These are phyloP conservation scores for Metarhizium album DNA, from an alignment of 2,329 filamentous ascomycete species.

Conservation along the genomic window DNA sequence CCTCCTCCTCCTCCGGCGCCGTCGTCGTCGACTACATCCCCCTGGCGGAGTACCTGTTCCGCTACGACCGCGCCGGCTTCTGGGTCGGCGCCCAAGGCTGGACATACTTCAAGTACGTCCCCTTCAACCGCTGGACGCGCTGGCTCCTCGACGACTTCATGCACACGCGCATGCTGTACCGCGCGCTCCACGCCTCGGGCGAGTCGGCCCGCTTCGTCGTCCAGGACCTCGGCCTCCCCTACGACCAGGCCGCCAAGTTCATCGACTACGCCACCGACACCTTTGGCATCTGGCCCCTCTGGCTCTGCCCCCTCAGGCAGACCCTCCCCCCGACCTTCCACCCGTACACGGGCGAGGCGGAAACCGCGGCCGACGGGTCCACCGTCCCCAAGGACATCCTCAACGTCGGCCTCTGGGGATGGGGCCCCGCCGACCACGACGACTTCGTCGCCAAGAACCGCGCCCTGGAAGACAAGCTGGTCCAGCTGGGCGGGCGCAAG, in stretches of 20 bases:
- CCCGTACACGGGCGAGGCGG: constrained; percentile 33
- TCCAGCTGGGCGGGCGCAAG: constrained; percentile 64
- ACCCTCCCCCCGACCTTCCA: constrained; percentile 42
- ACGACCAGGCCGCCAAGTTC: constrained; percentile 39
- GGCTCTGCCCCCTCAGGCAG: constrained; percentile 46
- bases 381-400: constrained; percentile 31
- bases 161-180: constrained; percentile 65
- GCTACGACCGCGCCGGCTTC: constrained; percentile 66
- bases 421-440: constrained; percentile 44
- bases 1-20: constrained; percentile 6
- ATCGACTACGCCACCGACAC: constrained; percentile 41
- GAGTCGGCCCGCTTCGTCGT: constrained; percentile 55
- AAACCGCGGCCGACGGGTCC: constrained; percentile 11
- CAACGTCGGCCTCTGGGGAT: constrained; percentile 70
- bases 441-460: constrained; percentile 63
- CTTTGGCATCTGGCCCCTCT: constrained; percentile 48
- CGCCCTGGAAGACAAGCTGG: constrained; percentile 57
- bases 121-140: constrained; percentile 54
- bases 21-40: constrained; percentile 49
- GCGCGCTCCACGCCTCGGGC: constrained; percentile 57
- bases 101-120: constrained; percentile 52
- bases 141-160: constrained; percentile 63
- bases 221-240: constrained; percentile 54
- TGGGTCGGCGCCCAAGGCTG: constrained; percentile 60
- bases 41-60: constrained; percentile 62